Conservation (phyloP, 2,329 filamentous ascomycete genomes). For the Trichophyton verrucosum region DNA sequence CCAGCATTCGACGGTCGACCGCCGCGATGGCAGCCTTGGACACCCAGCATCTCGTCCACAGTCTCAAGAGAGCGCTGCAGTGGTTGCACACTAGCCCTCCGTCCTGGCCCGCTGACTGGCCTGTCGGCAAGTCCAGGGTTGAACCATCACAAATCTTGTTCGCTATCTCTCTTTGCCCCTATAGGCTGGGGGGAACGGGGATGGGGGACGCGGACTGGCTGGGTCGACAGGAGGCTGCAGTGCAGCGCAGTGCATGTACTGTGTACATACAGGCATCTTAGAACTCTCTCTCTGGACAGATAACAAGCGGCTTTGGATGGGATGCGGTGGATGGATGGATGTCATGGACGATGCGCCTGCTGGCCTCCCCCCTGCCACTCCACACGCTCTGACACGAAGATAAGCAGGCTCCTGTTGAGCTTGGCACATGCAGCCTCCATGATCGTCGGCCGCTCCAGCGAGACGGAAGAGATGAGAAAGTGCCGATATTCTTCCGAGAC, state of each 20-base stretch:
- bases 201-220: neutral
- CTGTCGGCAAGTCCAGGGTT: neutral
- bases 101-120: neutral
- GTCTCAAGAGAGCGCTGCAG: neutral
- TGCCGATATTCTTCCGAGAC: too few relatives aligned
- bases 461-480: too few relatives aligned
- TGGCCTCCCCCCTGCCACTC: neutral
- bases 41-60: neutral
- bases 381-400: neutral
- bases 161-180: neutral
- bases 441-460: neutral
- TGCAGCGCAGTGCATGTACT: neutral
- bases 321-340: too few relatives aligned
- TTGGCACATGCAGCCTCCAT: neutral
- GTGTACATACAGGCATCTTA: neutral
- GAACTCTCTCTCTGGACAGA: neutral
- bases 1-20: neutral
- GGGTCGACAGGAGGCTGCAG: neutral
- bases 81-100: conserved; percentile 2
- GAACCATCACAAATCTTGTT: neutral
- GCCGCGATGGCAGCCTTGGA: conserved; percentile 2
- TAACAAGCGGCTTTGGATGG: neutral
- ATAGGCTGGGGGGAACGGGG: neutral
- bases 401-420: neutral
- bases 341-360: neutral